These are phyloP conservation scores for Pythium diclinum DNA, from an alignment of 352 stramenopile species.

Conservation along the genomic window DNA sequence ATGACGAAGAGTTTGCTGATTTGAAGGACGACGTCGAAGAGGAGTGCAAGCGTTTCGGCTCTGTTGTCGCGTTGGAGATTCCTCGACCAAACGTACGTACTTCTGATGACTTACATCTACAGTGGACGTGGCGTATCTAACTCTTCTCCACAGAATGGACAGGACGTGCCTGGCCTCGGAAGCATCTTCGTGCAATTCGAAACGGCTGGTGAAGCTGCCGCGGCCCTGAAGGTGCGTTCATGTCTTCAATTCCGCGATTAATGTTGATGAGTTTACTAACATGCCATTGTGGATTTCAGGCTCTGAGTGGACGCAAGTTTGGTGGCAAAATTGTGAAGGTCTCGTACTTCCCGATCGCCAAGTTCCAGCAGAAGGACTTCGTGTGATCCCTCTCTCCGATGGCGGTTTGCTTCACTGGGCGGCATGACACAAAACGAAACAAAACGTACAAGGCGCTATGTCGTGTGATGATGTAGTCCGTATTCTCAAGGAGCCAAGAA, in stretches of 20 bases:
- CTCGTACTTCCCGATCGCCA: constrained; percentile 68
- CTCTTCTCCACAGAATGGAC: constrained; percentile 43
- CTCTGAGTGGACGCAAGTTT: constrained; percentile 83
- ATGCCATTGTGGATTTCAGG: constrained; percentile 29
- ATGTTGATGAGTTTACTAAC: background rate
- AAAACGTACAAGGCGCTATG: constrained; percentile 18
- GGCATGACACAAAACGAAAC: constrained; percentile 11
- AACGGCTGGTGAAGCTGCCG: constrained; percentile 48
- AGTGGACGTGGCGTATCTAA: background rate
- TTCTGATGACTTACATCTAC: background rate
- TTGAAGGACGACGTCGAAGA: constrained; percentile 88
- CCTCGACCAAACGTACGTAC: constrained; percentile 69
- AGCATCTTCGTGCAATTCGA: constrained; percentile 82
- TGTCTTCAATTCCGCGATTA: background rate
- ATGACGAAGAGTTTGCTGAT: constrained; percentile 86
- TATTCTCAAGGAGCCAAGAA: constrained; percentile 3
- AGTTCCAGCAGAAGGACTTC: constrained; percentile 69
- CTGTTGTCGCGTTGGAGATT: constrained; percentile 67
- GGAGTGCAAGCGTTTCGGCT: constrained; percentile 86
- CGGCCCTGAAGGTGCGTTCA: constrained; percentile 64
- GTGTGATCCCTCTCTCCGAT: constrained; percentile 32
- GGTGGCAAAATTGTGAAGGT: constrained; percentile 84
- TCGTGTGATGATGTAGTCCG: constrained; percentile 27
- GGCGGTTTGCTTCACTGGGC: constrained; percentile 1
- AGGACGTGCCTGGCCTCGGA: constrained; percentile 55